Percentiles rank a stretch among this genome's conserved stretches.
phyloP scores from a whole-genome alignment of 768 basidiomycete genomes.

The Termitomyces sp. region DNA sequence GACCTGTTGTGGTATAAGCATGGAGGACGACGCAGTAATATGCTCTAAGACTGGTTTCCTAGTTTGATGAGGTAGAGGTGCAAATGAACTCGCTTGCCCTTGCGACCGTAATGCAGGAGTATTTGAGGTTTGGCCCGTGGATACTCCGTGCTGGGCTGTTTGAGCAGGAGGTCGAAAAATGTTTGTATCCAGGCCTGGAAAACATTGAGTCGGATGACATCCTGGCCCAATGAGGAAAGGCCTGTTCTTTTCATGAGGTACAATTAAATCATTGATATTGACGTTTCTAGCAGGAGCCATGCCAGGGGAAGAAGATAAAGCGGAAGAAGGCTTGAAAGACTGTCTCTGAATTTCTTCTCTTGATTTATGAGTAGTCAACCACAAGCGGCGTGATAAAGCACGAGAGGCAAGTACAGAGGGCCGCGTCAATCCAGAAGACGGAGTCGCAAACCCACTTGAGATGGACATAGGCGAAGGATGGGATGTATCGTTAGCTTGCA shows the following conservation, averaged over 20 bases:
- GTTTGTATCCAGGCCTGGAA: not conserved
- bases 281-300: not conserved
- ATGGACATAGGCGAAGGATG: not conserved
- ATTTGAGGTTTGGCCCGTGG: not conserved
- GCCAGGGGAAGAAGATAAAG: not conserved
- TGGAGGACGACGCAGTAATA: not conserved
- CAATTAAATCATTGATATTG: not conserved
- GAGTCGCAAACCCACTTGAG: not conserved
- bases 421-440: not conserved
- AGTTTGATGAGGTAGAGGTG: not conserved
- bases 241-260: not conserved
- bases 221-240: not conserved
- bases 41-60: not conserved
- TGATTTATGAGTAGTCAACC: not conserved
- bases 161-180: not conserved
- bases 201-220: not conserved
- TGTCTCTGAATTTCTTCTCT: not conserved
- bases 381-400: not conserved
- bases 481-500: not conserved
- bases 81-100: not conserved
- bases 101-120: not conserved
- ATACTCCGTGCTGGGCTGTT: not conserved
- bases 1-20: not conserved
- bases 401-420: not conserved
- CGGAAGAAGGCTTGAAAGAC: not conserved